A percentile compares a stretch with the other conserved stretches of the same genome.
These are phyloP conservation scores for Puccinia triticina DNA, from an alignment of 1,284 basidiomycete genomes.

Conservation along the genomic window DNA sequence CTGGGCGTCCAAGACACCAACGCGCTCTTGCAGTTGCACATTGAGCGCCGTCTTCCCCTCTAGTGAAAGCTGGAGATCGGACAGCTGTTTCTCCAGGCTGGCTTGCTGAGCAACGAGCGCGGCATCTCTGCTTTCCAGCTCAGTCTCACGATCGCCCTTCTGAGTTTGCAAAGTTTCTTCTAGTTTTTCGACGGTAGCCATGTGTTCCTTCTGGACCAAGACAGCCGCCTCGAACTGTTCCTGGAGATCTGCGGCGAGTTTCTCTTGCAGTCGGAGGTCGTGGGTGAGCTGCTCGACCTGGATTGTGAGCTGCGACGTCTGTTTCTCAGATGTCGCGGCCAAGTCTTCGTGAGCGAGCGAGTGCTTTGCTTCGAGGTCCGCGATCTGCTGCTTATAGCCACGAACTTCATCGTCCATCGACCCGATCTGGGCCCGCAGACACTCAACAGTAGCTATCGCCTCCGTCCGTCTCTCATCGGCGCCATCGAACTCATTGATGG, in stretches of 20 bases:
- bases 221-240: background rate
- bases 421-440: conserved; percentile 3
- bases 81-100: background rate
- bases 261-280: conserved; percentile 5
- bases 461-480: background rate
- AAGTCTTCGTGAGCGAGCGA: background rate
- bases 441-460: background rate
- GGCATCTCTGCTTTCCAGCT: background rate
- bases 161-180: conserved; percentile 2
- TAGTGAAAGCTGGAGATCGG: background rate
- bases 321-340: background rate
- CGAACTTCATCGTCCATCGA: conserved; percentile 14
- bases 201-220: background rate
- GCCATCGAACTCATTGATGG: background rate
- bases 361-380: conserved; percentile 21
- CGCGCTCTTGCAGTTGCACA: background rate
- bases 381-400: conserved; percentile 2
- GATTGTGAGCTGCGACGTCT: background rate
- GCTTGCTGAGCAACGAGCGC: background rate
- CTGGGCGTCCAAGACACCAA: background rate
- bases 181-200: background rate
- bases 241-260: background rate
- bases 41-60: background rate
- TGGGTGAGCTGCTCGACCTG: conserved; percentile 22
- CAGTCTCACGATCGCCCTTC: background rate